Conservation (phyloP, 139 green algal genomes). For the Auxenochlorella pyrenoidosa region DNA sequence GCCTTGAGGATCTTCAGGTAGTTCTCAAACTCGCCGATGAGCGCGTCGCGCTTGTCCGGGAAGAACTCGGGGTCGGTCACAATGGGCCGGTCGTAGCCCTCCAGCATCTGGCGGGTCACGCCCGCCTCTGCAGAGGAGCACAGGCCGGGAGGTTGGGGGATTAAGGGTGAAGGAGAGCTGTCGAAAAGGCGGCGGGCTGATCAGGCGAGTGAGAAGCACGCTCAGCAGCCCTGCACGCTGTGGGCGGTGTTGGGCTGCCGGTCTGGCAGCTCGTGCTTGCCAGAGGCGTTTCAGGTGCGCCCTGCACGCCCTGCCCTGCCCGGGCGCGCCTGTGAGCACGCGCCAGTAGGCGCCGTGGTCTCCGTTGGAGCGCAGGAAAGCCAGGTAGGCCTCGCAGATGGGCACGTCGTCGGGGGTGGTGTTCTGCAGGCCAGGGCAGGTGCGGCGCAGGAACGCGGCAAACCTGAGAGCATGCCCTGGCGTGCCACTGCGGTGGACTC, state of each 20-base stretch:
- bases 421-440: conserved; percentile 90
- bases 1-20: conserved; percentile 97
- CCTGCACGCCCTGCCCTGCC: too few relatives aligned
- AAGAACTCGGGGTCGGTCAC: conserved; percentile 85
- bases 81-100: conserved; percentile 94
- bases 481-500: too few relatives aligned
- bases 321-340: conserved; percentile 78
- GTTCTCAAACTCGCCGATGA: conserved; percentile 93
- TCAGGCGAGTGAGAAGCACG: too few relatives aligned
- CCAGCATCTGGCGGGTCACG: conserved; percentile 89
- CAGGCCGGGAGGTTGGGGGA: too few relatives aligned
- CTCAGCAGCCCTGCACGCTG: too few relatives aligned
- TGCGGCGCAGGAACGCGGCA: too few relatives aligned
- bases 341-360: conserved; percentile 90
- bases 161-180: too few relatives aligned
- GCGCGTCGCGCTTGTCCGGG: conserved; percentile 81
- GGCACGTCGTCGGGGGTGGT: conserved; percentile 98
- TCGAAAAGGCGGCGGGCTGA: too few relatives aligned
- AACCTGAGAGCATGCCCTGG: too few relatives aligned
- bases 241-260: too few relatives aligned
- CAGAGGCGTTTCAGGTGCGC: too few relatives aligned
- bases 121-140: conserved; percentile 49
- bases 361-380: conserved; percentile 86
- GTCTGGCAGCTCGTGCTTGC: too few relatives aligned
- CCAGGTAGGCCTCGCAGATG: conserved; percentile 98